Conservation (phyloP, 768 basidiomycete species). For the Mycena galopus region DNA sequence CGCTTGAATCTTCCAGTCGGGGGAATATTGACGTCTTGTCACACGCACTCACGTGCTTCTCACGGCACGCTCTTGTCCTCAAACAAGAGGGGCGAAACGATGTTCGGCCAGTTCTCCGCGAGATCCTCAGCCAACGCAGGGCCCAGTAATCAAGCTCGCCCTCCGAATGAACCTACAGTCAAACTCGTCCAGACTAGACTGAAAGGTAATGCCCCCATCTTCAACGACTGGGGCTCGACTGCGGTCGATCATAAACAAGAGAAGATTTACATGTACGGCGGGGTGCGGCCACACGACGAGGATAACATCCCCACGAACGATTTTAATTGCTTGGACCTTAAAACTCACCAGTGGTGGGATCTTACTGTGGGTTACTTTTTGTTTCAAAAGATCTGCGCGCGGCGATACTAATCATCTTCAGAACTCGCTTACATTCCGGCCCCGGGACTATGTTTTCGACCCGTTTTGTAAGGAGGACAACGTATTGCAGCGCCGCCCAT, state of each 20-base stretch:
- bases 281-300: constrained; percentile 35
- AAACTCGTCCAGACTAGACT: background rate
- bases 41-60: too few species aligned
- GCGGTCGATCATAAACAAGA: constrained; percentile 35
- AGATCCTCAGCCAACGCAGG: background rate
- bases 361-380: constrained; percentile 41
- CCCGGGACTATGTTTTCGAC: constrained; percentile 20
- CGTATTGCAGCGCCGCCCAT: background rate
- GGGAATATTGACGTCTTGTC: too few species aligned
- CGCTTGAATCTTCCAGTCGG: too few species aligned
- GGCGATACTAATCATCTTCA: background rate
- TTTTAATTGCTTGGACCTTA: constrained; percentile 39
- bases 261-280: constrained; percentile 41
- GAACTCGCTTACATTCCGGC: constrained; percentile 11
- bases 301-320: constrained; percentile 35
- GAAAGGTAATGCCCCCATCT: constrained; percentile 38
- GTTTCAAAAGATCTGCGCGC: background rate
- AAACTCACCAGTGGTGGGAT: constrained; percentile 42
- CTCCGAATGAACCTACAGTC: background rate
- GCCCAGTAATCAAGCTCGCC: background rate
- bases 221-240: constrained; percentile 37
- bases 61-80: too few species aligned
- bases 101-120: background rate
- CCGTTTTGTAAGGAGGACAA: constrained; percentile 32
- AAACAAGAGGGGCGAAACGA: too few species aligned